Percentiles rank a stretch among this genome's conserved stretches.
phyloP scores from a whole-genome alignment of 2,329 filamentous ascomycete genomes.

The Penicillium hordei region DNA sequence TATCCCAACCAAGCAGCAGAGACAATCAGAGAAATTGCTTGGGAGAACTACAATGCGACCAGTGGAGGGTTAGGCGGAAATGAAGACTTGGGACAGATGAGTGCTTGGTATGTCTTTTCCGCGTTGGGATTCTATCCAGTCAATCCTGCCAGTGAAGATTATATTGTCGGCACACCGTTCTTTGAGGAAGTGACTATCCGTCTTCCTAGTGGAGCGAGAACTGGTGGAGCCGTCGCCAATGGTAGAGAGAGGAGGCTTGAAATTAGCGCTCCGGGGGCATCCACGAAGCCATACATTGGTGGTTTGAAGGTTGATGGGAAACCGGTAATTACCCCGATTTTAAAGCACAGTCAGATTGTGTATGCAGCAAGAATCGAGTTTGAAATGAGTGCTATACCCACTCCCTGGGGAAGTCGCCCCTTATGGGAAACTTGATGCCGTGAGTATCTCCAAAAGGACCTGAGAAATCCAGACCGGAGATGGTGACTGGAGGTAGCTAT shows the following conservation, averaged over 20 bases:
- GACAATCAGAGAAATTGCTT: slow-evolving; percentile 40
- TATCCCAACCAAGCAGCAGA: slow-evolving; percentile 43
- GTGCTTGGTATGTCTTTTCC: slow-evolving; percentile 52
- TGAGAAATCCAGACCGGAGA: not conserved
- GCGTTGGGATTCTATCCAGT: slow-evolving; percentile 51
- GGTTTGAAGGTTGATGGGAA: slow-evolving; percentile 45
- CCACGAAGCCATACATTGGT: slow-evolving; percentile 44
- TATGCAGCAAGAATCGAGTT: slow-evolving; percentile 43
- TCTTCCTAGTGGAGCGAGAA: slow-evolving; percentile 36
- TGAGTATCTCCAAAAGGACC: not conserved
- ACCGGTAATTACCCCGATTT: slow-evolving; percentile 33
- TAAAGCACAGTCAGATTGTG: slow-evolving; percentile 46
- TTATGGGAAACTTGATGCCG: slow-evolving; percentile 3
- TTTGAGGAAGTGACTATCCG: slow-evolving; percentile 47
- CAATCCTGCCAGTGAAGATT: slow-evolving; percentile 48
- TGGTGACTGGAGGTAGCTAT: accelerated
- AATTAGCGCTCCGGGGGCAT: slow-evolving; percentile 45
- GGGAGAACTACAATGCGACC: slow-evolving; percentile 48
- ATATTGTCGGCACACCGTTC: slow-evolving; percentile 49
- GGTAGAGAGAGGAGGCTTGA: slow-evolving; percentile 30
- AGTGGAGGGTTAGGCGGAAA: slow-evolving; percentile 49
- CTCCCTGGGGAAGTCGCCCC: slow-evolving; percentile 30
- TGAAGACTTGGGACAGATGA: slow-evolving; percentile 54
- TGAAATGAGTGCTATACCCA: slow-evolving; percentile 47
- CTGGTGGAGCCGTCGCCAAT: slow-evolving; percentile 25